Evolutionary conservation across 257 asterid species (phyloP).

Genomic region (Solanum sparsipilum): DNA sequence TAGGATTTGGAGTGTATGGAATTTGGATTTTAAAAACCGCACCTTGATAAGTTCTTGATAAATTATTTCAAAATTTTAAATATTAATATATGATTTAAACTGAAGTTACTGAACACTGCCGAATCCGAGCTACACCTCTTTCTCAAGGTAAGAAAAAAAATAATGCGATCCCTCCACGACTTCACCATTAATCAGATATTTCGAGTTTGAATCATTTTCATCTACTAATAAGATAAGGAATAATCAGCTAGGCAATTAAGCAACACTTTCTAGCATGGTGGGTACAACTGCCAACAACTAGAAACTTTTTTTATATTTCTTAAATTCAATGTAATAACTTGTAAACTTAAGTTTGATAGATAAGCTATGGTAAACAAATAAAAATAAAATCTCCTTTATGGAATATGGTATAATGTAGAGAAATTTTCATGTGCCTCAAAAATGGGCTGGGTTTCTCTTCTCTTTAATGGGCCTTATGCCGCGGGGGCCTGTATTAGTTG

Average conservation of each 20-base stretch:
- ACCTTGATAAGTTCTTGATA: background rate
- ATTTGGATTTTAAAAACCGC: background rate
- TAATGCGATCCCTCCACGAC: too few species aligned
- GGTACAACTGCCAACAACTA: background rate
- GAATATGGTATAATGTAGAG: background rate
- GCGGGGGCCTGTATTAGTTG: background rate
- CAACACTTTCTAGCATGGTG: background rate
- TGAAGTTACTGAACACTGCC: background rate
- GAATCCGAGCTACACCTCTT: background rate
- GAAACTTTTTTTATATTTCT: background rate
- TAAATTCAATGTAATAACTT: background rate
- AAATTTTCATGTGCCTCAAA: background rate
- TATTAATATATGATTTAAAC: background rate
- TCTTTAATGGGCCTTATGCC: background rate
- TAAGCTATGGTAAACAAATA: background rate
- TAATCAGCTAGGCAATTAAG: background rate
- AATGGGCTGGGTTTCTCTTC: background rate
- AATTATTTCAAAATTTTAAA: background rate
- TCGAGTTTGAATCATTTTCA: background rate
- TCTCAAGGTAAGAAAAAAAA: too few species aligned
- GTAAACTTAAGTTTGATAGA: background rate
- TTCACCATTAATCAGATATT: too few species aligned
- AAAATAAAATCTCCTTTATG: background rate
- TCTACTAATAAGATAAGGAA: background rate
- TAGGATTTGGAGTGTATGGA: background rate